Evolutionary conservation across 2,329 filamentous ascomycete genomes (phyloP).

Genomic region (Aspergillus novoparasiticus): DNA sequence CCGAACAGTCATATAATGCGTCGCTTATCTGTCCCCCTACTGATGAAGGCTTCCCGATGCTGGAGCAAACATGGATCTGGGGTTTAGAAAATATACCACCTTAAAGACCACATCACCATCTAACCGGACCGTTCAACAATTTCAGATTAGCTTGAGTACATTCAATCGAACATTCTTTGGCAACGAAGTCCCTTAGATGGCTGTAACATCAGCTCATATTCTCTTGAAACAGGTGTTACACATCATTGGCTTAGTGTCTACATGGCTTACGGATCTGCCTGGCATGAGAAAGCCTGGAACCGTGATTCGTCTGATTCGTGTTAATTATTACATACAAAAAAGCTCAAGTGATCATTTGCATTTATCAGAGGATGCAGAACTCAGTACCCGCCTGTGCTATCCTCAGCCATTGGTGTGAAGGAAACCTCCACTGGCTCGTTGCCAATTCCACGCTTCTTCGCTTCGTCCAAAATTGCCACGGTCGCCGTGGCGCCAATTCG

Average conservation of each 20-base stretch:
- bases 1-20: background rate
- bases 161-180: background rate
- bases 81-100: slow-evolving; percentile 16
- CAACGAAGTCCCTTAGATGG: background rate
- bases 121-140: background rate
- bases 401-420: slow-evolving; percentile 28
- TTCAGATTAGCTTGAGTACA: background rate
- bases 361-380: background rate
- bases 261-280: background rate
- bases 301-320: background rate
- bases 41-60: slow-evolving; percentile 13
- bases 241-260: background rate
- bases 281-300: background rate
- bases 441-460: slow-evolving; percentile 52
- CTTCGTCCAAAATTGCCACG: slow-evolving; percentile 58
- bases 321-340: background rate
- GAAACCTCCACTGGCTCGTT: slow-evolving; percentile 29
- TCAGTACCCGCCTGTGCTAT: slow-evolving; percentile 17
- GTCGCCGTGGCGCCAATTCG: slow-evolving; percentile 62
- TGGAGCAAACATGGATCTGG: slow-evolving; percentile 29
- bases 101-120: background rate
- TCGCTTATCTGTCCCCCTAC: slow-evolving; percentile 6
- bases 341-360: background rate
- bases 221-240: background rate
- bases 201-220: background rate